Evolutionary conservation across 495 filamentous ascomycete genomes (phyloP).

Genomic region (Penicillium lagena): DNA sequence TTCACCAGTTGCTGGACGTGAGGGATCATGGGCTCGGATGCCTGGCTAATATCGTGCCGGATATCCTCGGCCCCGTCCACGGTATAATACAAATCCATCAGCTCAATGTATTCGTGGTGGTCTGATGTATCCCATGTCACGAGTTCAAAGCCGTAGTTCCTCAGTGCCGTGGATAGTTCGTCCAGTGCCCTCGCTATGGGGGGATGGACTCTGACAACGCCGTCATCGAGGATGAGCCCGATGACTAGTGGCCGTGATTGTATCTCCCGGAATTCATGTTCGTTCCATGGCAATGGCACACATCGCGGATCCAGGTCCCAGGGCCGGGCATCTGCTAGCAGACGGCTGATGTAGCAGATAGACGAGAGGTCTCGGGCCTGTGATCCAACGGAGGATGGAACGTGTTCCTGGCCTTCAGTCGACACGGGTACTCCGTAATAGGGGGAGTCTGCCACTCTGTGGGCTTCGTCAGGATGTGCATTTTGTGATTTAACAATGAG

Average conservation of each 20-base stretch:
- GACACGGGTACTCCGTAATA: conserved; percentile 42
- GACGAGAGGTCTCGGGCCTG: conserved; percentile 41
- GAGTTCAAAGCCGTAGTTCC: conserved; percentile 39
- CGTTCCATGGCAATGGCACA: conserved; percentile 40
- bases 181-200: conserved; percentile 38
- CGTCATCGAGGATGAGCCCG: conserved; percentile 44
- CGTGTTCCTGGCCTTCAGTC: conserved; percentile 48
- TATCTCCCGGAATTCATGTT: conserved; percentile 28
- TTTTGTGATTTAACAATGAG: not conserved
- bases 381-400: conserved; percentile 45
- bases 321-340: conserved; percentile 30
- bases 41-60: conserved; percentile 34
- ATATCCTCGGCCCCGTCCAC: conserved; percentile 53
- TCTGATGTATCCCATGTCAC: conserved; percentile 38
- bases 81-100: conserved; percentile 47
- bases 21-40: conserved; percentile 50
- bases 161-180: conserved; percentile 26
- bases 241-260: conserved; percentile 38
- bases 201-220: conserved; percentile 43
- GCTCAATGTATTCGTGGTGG: conserved; percentile 36
- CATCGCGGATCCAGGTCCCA: conserved; percentile 44
- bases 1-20: conserved; percentile 41
- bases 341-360: conserved; percentile 31
- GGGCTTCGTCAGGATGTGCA: not conserved
- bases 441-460: conserved; percentile 40